Conservation (phyloP, 305 asterid species). For the Euphrasia arctica region DNA sequence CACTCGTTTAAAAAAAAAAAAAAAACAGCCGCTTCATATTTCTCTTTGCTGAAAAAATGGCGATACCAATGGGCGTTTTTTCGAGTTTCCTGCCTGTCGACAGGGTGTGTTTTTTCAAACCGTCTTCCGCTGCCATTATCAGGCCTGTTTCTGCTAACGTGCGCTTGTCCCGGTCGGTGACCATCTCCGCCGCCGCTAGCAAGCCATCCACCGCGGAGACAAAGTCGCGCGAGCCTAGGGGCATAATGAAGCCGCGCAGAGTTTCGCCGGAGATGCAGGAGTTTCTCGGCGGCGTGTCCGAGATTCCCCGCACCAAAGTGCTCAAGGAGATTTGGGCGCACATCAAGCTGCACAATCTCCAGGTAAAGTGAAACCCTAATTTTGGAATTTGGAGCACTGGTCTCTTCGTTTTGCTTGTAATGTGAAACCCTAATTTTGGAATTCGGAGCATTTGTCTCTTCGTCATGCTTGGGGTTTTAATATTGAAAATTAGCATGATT, state of each 20-base stretch:
- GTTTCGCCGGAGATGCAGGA: constrained; percentile 89
- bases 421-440: background rate
- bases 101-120: constrained; percentile 32
- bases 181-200: constrained; percentile 35
- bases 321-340: constrained; percentile 85
- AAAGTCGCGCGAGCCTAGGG: constrained; percentile 77
- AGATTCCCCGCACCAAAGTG: constrained; percentile 80
- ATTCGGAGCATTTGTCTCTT: no score
- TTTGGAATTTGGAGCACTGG: background rate
- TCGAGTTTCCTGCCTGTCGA: constrained; percentile 36
- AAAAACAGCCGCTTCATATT: no score
- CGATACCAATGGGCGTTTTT: constrained; percentile 34
- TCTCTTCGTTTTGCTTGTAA: constrained; percentile 1
- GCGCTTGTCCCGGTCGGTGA: constrained; percentile 37
- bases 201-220: constrained; percentile 60
- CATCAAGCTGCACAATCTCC: constrained; percentile 71
- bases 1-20: no score
- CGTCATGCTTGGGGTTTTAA: no score
- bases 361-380: constrained; percentile 39
- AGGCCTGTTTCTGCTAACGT: constrained; percentile 31
- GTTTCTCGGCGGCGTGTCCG: constrained; percentile 77
- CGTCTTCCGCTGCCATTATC: constrained; percentile 27
- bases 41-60: background rate
- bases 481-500: no score
- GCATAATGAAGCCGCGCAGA: constrained; percentile 77